These are phyloP conservation scores for Lentinus tigrinus DNA, from an alignment of 768 basidiomycete species.

Conservation along the genomic window DNA sequence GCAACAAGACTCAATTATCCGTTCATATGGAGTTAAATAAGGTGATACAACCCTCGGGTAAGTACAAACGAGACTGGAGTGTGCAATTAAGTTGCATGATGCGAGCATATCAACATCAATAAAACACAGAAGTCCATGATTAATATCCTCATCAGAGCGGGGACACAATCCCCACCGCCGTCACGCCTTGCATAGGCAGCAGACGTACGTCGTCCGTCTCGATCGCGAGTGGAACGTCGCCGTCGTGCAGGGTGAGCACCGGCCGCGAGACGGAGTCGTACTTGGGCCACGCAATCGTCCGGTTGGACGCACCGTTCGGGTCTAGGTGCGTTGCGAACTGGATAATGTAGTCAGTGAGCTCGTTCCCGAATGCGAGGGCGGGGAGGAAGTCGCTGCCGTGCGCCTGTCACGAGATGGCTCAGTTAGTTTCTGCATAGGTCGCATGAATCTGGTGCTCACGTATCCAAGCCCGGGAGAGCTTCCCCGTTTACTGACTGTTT, in stretches of 20 bases:
- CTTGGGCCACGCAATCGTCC: conserved; percentile 42
- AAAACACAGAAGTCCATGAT: too few relatives aligned
- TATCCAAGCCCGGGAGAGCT: not conserved
- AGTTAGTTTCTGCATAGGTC: not conserved
- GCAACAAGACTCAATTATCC: too few relatives aligned
- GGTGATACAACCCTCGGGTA: too few relatives aligned
- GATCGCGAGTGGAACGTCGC: conserved; percentile 31
- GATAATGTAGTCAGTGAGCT: conserved; percentile 46
- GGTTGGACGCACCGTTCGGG: conserved; percentile 35
- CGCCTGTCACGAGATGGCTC: not conserved
- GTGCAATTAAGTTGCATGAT: too few relatives aligned
- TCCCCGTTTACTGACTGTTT: not conserved
- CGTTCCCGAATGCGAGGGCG: conserved; percentile 21
- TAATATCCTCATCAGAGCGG: too few relatives aligned
- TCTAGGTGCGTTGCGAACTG: conserved; percentile 39
- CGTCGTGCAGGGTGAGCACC: conserved; percentile 42
- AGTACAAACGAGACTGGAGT: too few relatives aligned
- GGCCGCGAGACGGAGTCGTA: conserved; percentile 36
- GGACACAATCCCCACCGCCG: too few relatives aligned
- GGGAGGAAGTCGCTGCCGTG: conserved; percentile 24
- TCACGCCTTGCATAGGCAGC: conserved; percentile 30
- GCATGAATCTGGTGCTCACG: not conserved
- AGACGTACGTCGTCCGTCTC: conserved; percentile 43
- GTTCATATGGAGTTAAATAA: too few relatives aligned
- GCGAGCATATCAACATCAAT: too few relatives aligned